A percentile compares a stretch with the other conserved stretches of the same genome.
These are phyloP conservation scores for Neocallimastix lanati DNA, from an alignment of 192 early-diverging fungal species.

Conservation along the genomic window DNA sequence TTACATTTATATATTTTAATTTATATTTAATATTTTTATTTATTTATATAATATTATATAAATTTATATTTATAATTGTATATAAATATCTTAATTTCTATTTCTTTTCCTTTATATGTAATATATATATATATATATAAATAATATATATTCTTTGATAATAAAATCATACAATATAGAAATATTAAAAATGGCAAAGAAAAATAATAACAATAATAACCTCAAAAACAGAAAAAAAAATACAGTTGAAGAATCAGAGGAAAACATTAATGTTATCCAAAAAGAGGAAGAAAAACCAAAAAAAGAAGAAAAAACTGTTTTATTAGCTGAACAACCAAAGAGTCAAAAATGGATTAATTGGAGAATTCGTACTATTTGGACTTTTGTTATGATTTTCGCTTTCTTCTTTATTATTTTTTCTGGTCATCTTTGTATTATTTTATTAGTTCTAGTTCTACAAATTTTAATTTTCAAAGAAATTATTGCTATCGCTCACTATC, in stretches of 20 bases:
- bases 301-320: neutral
- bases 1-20: no score
- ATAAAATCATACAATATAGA: no score
- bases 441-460: conserved; percentile 69
- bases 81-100: no score
- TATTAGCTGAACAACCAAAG: conserved; percentile 23
- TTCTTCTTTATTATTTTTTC: conserved; percentile 41
- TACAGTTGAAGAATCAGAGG: neutral
- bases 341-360: conserved; percentile 56
- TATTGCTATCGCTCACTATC: conserved; percentile 69
- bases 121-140: neutral
- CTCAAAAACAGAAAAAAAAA: neutral
- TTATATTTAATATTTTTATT: no score
- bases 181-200: neutral
- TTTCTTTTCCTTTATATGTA: neutral
- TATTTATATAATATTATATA: no score
- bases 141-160: neutral
- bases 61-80: no score
- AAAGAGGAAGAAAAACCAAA: neutral
- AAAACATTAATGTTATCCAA: neutral
- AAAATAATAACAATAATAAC: neutral
- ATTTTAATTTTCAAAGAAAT: conserved; percentile 79
- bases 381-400: conserved; percentile 72
- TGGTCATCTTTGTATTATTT: conserved; percentile 70
- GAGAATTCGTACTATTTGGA: conserved; percentile 66